Conservation (phyloP, 495 filamentous ascomycete genomes). For the Trichoderma virens region DNA sequence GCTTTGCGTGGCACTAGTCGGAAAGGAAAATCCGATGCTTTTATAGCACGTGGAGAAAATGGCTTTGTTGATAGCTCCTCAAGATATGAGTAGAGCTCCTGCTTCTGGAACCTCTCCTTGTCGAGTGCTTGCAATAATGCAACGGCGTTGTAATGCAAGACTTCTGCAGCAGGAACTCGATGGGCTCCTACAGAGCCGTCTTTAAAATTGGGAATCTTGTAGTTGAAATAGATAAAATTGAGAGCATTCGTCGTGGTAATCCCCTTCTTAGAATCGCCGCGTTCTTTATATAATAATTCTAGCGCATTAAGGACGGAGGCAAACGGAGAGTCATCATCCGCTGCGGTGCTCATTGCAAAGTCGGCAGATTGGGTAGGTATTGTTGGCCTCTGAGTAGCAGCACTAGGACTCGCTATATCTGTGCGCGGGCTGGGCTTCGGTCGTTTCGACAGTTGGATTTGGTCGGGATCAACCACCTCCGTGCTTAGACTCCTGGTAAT, state of each 20-base stretch:
- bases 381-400: not conserved
- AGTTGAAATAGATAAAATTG: constrained; percentile 4
- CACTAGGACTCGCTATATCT: not conserved
- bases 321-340: not conserved
- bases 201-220: not conserved
- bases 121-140: constrained; percentile 2
- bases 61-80: not conserved
- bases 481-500: not conserved
- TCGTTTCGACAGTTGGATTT: not conserved
- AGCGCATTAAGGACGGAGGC: not conserved
- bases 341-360: not conserved
- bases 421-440: not conserved
- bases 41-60: not conserved
- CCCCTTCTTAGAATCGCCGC: not conserved
- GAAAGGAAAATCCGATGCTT: not conserved
- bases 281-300: not conserved
- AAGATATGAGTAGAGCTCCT: not conserved
- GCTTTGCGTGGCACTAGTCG: not conserved
- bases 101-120: not conserved
- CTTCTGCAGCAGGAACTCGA: constrained; percentile 4
- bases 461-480: not conserved
- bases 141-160: constrained; percentile 9
- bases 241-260: not conserved
- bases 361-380: not conserved
- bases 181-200: constrained; percentile 1